Evolutionary conservation across 495 filamentous ascomycete species (phyloP), one percentile per base, ranked within the genome.

Genomic region (Penicillium flavigenum): DNA sequence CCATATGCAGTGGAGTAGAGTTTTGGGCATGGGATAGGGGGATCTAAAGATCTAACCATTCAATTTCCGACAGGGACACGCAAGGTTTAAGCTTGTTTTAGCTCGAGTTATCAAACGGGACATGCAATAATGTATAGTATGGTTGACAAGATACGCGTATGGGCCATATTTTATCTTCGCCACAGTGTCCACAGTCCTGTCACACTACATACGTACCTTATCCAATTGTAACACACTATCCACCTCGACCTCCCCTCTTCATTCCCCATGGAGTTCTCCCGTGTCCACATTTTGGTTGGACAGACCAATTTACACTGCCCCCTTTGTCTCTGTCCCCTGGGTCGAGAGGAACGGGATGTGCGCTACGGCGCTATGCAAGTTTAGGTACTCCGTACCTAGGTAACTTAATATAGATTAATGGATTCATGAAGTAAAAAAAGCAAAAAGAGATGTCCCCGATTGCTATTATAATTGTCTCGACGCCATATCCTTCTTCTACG

Each of bases 31-130:
- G 12, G 31, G 52, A 55, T 29, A 55, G 43, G 53, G 43, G 52
- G 22, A 26, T 36, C 24, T 12, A 47, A 38, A 34, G 53, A 55
- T 47, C 53, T 47, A 11, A 24, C 14, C 16, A 45, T 41, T 44
- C 50, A 54, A 61, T 54, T 48, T 61, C 44, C 42, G 54, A 52
- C 46, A 60, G 43, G 52, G 54, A 49, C 48, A 41, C 39, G 27
- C 24, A 52, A 58, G 38, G 54, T 61, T 61, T 58, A 61, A 58
- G 59, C 59, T 61, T 61, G 48, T 47, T 61, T 55, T 56, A 60
- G 47, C 58, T 48, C 58, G 27, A 17, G 20, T 39, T 55, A 39
- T 47, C 43, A 46, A 43, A 50, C 12, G 24, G 44, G 44, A 47
- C 2, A 17, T 16, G 8, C 36, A 38, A 38, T n/a, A 38, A 38